These are phyloP conservation scores for Amaranthus palmeri DNA, from an alignment of 148 eudicot genomes.

Conservation along the genomic window DNA sequence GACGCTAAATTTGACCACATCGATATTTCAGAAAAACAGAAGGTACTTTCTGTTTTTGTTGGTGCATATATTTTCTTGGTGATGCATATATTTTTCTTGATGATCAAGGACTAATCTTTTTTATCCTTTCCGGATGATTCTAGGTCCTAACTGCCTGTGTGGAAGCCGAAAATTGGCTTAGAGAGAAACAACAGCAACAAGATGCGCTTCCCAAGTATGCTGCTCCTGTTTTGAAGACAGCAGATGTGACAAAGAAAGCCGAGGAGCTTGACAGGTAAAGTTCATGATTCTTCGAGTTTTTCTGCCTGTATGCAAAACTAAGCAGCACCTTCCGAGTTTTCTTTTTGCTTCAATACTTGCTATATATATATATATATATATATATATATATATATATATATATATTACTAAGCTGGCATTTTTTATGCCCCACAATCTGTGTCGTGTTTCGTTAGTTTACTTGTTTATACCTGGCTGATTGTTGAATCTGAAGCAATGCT, in stretches of 20 bases:
- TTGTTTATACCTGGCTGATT: not conserved
- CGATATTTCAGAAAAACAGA: conserved; percentile 71
- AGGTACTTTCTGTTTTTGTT: conserved; percentile 33
- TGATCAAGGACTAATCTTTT: not conserved
- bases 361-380: no score
- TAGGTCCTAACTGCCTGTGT: conserved; percentile 69
- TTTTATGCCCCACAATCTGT: no score
- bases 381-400: no score
- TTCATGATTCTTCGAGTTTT: not conserved
- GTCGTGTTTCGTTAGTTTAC: not conserved
- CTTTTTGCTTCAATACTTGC: no score
- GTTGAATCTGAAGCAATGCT: not conserved
- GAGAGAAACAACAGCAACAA: conserved; percentile 82
- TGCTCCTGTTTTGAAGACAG: conserved; percentile 52
- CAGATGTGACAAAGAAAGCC: conserved; percentile 71
- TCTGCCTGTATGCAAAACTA: no score
- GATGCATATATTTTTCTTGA: not conserved
- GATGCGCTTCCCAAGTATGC: conserved; percentile 73
- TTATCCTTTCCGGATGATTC: not conserved
- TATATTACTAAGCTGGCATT: no score
- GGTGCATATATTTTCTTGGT: not conserved
- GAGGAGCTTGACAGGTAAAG: conserved; percentile 80
- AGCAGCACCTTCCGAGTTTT: no score
- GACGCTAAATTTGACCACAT: conserved; percentile 91
- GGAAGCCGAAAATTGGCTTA: conserved; percentile 79